Base-by-base conservation (phyloP, 2,329 filamentous ascomycete genomes). In the Aureobasidium sp. region DNA sequence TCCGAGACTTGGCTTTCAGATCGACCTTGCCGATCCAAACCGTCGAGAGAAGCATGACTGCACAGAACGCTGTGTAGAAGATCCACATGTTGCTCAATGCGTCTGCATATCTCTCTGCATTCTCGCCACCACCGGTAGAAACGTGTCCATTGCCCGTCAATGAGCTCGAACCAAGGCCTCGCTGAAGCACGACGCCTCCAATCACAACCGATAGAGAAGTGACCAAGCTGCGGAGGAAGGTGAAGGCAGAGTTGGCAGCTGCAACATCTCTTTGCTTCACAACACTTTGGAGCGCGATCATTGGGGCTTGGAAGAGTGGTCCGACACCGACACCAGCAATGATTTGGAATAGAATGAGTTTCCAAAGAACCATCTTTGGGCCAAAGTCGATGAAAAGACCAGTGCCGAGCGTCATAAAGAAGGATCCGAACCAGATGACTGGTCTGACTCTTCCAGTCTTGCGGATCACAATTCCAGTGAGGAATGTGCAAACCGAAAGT, bases 201-300 rank as follows among this genome's bases (percentile, higher is more conserved):
- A 82, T 71, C 0, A 82, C 78, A 9, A 81, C 73, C 0, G 77
- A 79, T 22, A 81, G 74, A 0, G 79, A 73, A 0, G 78, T 75
- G 0, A 76, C 75, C 7, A 82, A 67, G 51, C 73, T 76, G 12
- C 77, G 73, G 14, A 77, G 66, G 64, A 84, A 82, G 0, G 75
- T 75, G 5, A 83, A 72, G 0, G 81, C 81, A 0, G 81, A 78
- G 0, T 80, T 84, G 0, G 81, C 82, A 0, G 78, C 77, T 0
- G 81, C 81, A 2, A 74, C 74, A 31, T 84, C 78, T 2, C 73
- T 72, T 62, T 80, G 79, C 2, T 75, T 70, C n/a, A 83, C 79
- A 15, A 76, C 75, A 22, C 76, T 78, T 64, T 86, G 83, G 0
- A 85, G 71, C 0, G 82, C 82, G 37, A 86, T 78, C 25, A 84